phyloP scores from a whole-genome alignment of 192 early-diverging fungal species.

The Coemansia sp. region DNA sequence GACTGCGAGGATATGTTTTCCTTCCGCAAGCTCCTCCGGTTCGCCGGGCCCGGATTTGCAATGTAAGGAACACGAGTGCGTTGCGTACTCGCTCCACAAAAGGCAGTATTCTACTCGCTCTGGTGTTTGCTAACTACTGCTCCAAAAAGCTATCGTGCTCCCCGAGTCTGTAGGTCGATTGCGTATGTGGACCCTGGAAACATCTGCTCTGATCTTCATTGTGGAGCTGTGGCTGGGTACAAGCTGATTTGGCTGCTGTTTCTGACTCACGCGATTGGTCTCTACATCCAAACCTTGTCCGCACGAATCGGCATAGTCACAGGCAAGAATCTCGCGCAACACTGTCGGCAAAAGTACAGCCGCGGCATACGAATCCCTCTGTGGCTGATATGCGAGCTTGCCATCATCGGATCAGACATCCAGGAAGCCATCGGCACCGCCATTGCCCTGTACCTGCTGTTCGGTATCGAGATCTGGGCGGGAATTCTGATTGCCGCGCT shows the following conservation, averaged over 20 bases:
- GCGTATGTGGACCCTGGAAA: constrained; percentile 74
- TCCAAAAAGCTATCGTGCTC: not conserved
- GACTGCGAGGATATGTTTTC: constrained; percentile 55
- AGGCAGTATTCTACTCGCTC: not conserved
- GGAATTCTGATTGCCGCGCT: constrained; percentile 77
- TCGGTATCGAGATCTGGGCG: constrained; percentile 63
- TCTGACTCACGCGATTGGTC: constrained; percentile 62
- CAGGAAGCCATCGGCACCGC: constrained; percentile 90
- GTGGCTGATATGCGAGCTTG: constrained; percentile 63
- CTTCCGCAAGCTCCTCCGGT: constrained; percentile 61
- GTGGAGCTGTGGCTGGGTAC: constrained; percentile 66
- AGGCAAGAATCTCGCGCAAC: constrained; percentile 63
- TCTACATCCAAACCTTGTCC: constrained; percentile 63
- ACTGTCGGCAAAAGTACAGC: constrained; percentile 49
- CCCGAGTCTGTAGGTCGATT: constrained; percentile 50
- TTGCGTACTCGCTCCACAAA: not conserved
- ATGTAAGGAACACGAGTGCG: constrained; percentile 31
- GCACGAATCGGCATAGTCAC: constrained; percentile 66
- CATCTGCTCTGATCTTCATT: constrained; percentile 69
- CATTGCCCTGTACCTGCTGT: constrained; percentile 79
- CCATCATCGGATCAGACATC: constrained; percentile 72
- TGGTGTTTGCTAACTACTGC: not conserved
- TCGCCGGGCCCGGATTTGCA: constrained; percentile 64
- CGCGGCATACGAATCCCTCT: constrained; percentile 43
- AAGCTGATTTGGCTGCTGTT: constrained; percentile 67